Evolutionary conservation across 805 yeast genomes (phyloP).

Genomic region (Saccharomyces jurei): DNA sequence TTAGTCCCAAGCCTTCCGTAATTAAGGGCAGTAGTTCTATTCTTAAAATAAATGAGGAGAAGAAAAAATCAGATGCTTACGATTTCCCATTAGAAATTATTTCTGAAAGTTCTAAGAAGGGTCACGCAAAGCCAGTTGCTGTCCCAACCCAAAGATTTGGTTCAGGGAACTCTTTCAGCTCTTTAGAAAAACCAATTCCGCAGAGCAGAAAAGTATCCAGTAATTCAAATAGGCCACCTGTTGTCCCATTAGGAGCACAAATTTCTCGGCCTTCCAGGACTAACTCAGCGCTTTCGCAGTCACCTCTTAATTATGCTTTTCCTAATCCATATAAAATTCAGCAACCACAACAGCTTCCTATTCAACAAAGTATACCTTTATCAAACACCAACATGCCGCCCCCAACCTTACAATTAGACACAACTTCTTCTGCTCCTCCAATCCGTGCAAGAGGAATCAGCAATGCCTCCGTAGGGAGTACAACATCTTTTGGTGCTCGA

Average conservation of each 20-base stretch:
- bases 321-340: conserved; percentile 9
- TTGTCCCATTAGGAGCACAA: not conserved
- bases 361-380: conserved; percentile 7
- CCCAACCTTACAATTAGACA: not conserved
- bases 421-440: not conserved
- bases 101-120: conserved; percentile 29
- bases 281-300: not conserved
- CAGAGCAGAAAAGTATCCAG: not conserved
- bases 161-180: conserved; percentile 4
- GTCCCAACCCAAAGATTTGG: conserved; percentile 20
- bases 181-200: not conserved
- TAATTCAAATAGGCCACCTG: not conserved
- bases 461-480: conserved; percentile 17
- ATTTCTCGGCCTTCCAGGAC: conserved; percentile 1
- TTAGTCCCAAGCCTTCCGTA: not conserved
- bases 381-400: conserved; percentile 7
- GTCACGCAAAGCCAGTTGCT: conserved; percentile 35
- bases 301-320: not conserved
- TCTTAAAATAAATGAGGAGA: conserved; percentile 36
- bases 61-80: conserved; percentile 66
- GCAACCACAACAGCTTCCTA: not conserved
- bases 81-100: conserved; percentile 60
- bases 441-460: conserved; percentile 19
- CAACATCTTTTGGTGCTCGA: conserved; percentile 4
- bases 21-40: conserved; percentile 8